phyloP scores from a whole-genome alignment of 257 asterid species.

The Craterostigma plantagineum region DNA sequence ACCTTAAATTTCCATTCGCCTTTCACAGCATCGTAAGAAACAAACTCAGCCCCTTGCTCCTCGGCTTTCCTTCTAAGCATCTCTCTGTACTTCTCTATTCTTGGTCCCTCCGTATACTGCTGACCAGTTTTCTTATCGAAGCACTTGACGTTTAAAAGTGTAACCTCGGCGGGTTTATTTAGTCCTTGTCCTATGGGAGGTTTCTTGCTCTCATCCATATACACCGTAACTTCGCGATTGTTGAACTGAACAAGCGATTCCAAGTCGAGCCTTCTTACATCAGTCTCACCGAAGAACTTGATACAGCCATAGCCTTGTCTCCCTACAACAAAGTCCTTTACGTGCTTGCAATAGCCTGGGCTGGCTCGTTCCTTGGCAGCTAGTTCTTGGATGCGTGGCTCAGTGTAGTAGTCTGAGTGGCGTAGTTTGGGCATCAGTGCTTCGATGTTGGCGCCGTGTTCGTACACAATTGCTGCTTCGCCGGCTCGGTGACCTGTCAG shows the following conservation, averaged over 20 bases:
- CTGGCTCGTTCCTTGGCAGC: slow-evolving; percentile 78
- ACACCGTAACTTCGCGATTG: slow-evolving; percentile 37
- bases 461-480: slow-evolving; percentile 87
- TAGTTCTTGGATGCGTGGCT: slow-evolving; percentile 79
- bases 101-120: slow-evolving; percentile 40
- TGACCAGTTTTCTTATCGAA: slow-evolving; percentile 38
- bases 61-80: slow-evolving; percentile 47
- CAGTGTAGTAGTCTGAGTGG: slow-evolving; percentile 70
- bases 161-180: slow-evolving; percentile 68
- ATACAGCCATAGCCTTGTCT: slow-evolving; percentile 57
- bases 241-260: slow-evolving; percentile 58
- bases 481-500: slow-evolving; percentile 85
- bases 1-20: slow-evolving; percentile 85
- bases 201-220: slow-evolving; percentile 61
- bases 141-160: slow-evolving; percentile 67
- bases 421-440: slow-evolving; percentile 94
- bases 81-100: slow-evolving; percentile 39
- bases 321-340: slow-evolving; percentile 72
- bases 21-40: slow-evolving; percentile 42
- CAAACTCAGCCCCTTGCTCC: slow-evolving; percentile 67
- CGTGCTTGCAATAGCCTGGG: slow-evolving; percentile 49
- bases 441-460: slow-evolving; percentile 88
- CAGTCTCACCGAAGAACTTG: slow-evolving; percentile 74
- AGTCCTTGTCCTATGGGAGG: slow-evolving; percentile 74
- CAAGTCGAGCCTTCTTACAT: slow-evolving; percentile 60